Evolutionary conservation across 805 yeast genomes (phyloP), one percentile per base, ranked within the genome.

Genomic region (Lachancea cidri): DNA sequence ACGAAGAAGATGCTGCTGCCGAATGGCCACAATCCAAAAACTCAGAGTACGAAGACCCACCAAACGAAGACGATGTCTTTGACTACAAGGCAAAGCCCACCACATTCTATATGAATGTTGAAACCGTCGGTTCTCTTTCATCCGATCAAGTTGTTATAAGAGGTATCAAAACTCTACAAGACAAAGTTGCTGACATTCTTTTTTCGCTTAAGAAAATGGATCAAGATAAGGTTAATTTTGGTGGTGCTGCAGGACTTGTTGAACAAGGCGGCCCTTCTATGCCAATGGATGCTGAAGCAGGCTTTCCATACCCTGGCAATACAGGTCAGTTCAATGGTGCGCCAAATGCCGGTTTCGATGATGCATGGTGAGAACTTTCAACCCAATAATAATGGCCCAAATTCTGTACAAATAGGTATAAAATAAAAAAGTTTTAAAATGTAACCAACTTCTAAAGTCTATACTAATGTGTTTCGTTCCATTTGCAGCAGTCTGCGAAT

Each of bases 31-130:
- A 74, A 48, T 76, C 86, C 32, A 76, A 77, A 49, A 91, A 93
- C 65, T 79, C 94, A 52, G 95, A 86, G 55, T 93, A 91, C 81
- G 99, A 93, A 67, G 98, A 93, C 63, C 86, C 91, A 5, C 96
- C 97, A 19, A 80, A 77, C 53, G 85, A 87, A 17, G 93, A 82
- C 44, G 96, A 88, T 29, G 74, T 74, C 8, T 89, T 89, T 57
- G 96, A 93, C 62, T 87, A 81, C 61, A 73, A 68, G 33, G 96
- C 96, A 5, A 76, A 74, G 55, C 95, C 98, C 3, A 70, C 76
- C 34, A 80, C 79, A 49, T 93, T 81, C 55, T 93, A 93, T 64
- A 67, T 91, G 58, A 91, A 86, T 51, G 85, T 94, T 7, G 99
- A 93, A 65, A 86, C 97, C 1, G 84, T 89, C 11, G 98, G 98